Conservation (phyloP, 2,329 filamentous ascomycete species). For the Fusarium annulatum region DNA sequence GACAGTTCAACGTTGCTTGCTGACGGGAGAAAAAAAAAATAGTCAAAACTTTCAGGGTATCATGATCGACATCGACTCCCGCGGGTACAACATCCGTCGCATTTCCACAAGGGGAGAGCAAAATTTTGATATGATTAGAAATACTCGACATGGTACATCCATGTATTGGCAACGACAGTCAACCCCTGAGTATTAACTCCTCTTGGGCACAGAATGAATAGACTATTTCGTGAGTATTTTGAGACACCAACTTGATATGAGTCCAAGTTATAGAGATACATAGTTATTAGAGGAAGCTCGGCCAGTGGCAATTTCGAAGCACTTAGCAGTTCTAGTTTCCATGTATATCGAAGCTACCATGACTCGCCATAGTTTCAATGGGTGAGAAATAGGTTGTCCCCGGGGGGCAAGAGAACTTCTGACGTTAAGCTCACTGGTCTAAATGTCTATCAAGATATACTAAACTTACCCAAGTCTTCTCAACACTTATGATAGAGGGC, state of each 20-base stretch:
- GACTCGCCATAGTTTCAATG: not conserved
- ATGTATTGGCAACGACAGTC: not conserved
- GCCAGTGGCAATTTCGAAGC: not conserved
- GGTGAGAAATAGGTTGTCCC: not conserved
- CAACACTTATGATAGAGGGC: too few relatives aligned
- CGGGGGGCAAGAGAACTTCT: not conserved
- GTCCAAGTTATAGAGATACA: not conserved
- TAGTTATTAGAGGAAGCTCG: not conserved
- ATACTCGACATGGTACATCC: slow-evolving; percentile 4
- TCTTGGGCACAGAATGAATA: not conserved
- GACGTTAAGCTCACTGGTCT: not conserved
- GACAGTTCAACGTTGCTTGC: not conserved
- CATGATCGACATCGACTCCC: slow-evolving; percentile 11
- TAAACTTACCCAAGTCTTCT: not conserved
- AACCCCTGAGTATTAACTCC: not conserved
- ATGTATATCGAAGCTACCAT: not conserved
- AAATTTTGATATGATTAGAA: slow-evolving; percentile 14
- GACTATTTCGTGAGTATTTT: not conserved
- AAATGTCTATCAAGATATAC: not conserved
- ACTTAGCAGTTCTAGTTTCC: not conserved
- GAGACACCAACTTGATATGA: not conserved
- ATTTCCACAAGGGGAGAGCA: slow-evolving; percentile 3
- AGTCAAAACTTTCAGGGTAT: slow-evolving; percentile 3
- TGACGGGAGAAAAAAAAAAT: not conserved
- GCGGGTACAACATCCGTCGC: slow-evolving; percentile 11